Evolutionary conservation across 495 filamentous ascomycete species (phyloP).

Genomic region (Penicillium canariense): DNA sequence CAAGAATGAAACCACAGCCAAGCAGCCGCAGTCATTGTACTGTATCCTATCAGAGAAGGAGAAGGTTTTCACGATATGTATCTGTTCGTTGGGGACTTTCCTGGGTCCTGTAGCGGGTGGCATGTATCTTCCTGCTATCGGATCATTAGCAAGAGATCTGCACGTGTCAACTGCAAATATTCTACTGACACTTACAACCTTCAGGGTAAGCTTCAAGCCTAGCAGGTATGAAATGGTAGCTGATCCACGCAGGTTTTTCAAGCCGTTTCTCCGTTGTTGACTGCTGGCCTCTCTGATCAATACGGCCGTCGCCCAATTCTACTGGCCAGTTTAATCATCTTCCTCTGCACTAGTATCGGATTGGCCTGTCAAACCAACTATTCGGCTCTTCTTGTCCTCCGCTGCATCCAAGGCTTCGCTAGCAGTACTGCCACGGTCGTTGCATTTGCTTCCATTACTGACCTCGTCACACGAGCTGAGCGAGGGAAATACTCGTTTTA

Average conservation of each 20-base stretch:
- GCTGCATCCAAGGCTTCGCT: conserved; percentile 3
- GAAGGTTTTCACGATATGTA: neutral
- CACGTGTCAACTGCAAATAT: conserved; percentile 28
- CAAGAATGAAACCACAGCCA: neutral
- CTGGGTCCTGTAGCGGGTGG: neutral
- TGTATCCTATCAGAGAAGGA: neutral
- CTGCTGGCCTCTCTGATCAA: conserved; percentile 38
- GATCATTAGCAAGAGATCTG: conserved; percentile 22
- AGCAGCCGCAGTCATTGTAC: neutral
- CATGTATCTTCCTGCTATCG: conserved; percentile 24
- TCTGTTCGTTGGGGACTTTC: neutral
- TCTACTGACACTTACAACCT: conserved; percentile 38
- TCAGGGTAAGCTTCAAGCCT: conserved; percentile 17
- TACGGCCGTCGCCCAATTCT: conserved; percentile 38
- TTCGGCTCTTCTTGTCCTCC: neutral
- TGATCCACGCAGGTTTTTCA: conserved; percentile 30
- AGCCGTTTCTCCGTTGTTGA: conserved; percentile 40
- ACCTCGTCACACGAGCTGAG: conserved; percentile 33
- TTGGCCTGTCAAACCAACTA: conserved; percentile 1
- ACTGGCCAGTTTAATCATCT: conserved; percentile 17
- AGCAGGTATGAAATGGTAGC: neutral
- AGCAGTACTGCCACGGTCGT: conserved; percentile 18
- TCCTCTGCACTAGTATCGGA: neutral
- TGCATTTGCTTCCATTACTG: conserved; percentile 29
- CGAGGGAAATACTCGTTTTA: conserved; percentile 36